These are phyloP conservation scores for Pyricularia grisea DNA, from an alignment of 2,329 filamentous ascomycete genomes.

Conservation along the genomic window DNA sequence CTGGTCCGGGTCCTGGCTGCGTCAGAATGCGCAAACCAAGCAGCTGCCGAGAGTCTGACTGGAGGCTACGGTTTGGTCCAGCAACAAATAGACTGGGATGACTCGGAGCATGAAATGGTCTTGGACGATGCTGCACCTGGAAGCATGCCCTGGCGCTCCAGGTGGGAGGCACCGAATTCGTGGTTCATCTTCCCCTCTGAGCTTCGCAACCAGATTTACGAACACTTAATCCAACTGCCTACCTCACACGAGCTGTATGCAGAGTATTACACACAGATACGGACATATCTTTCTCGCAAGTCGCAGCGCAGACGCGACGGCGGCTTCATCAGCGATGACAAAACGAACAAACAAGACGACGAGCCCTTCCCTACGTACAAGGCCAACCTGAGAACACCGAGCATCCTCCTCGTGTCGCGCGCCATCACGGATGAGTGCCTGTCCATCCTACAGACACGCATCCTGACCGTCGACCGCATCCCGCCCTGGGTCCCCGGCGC, in stretches of 20 bases:
- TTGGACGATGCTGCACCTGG: neutral
- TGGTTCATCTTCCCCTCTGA: constrained; percentile 23
- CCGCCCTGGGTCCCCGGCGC: constrained; percentile 22
- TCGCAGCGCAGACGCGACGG: neutral
- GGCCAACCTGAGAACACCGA: constrained; percentile 16
- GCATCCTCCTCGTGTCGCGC: constrained; percentile 24
- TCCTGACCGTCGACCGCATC: constrained; percentile 23
- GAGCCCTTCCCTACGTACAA: constrained; percentile 6
- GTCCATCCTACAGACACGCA: constrained; percentile 14
- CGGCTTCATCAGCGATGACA: neutral
- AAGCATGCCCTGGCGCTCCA: neutral
- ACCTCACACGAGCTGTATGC: constrained; percentile 18
- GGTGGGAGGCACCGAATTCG: constrained; percentile 5
- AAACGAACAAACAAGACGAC: too few relatives aligned
- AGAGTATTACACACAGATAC: constrained; percentile 18
- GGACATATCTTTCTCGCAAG: constrained; percentile 4
- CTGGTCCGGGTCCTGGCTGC: neutral
- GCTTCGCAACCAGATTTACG: constrained; percentile 25
- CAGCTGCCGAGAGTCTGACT: neutral
- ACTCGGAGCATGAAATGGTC: neutral
- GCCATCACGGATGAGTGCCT: constrained; percentile 23
- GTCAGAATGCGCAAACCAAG: neutral
- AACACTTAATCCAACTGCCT: constrained; percentile 18
- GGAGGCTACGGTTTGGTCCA: neutral
- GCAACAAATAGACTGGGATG: neutral